These are phyloP conservation scores for Sisymbrium altissimum DNA, from an alignment of 345 rosid species.

Conservation along the genomic window DNA sequence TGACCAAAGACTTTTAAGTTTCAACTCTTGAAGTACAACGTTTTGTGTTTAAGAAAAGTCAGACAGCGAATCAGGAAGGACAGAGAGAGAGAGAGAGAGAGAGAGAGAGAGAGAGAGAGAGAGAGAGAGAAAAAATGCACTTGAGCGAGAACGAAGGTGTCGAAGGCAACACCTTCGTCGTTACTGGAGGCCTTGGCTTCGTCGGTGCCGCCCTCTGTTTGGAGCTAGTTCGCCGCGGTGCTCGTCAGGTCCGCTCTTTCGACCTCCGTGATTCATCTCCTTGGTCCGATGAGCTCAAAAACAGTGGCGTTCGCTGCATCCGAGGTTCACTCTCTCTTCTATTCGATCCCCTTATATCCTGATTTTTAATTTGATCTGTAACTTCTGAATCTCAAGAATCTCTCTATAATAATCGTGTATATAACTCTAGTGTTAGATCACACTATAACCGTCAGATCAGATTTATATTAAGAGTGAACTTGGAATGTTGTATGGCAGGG, in stretches of 20 bases:
- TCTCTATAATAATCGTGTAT: background rate
- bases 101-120: background rate
- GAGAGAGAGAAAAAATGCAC: conserved; percentile 43
- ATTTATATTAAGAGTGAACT: background rate
- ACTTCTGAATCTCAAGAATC: background rate
- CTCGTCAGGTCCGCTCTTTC: conserved; percentile 74
- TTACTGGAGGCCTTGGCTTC: conserved; percentile 82
- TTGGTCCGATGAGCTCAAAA: conserved; percentile 55
- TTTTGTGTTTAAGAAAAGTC: background rate
- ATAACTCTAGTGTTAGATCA: conserved; percentile 1
- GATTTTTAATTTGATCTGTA: background rate
- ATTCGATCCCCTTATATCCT: background rate
- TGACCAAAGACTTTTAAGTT: no score
- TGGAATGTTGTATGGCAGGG: conserved; percentile 39
- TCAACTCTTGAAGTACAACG: background rate
- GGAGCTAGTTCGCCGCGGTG: conserved; percentile 81
- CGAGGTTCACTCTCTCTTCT: conserved; percentile 45
- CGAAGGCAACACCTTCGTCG: conserved; percentile 67
- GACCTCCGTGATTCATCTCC: conserved; percentile 68
- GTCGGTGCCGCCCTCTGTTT: conserved; percentile 85
- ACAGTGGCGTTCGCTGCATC: conserved; percentile 58
- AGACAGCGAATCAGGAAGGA: background rate
- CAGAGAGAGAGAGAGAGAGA: background rate
- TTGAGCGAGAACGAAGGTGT: conserved; percentile 93
- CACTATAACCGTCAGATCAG: background rate